A percentile compares a stretch with the other conserved stretches of the same genome.
Conservation (phyloP, 2,329 filamentous ascomycete genomes). For the Geoglossum cookeanum region DNA sequence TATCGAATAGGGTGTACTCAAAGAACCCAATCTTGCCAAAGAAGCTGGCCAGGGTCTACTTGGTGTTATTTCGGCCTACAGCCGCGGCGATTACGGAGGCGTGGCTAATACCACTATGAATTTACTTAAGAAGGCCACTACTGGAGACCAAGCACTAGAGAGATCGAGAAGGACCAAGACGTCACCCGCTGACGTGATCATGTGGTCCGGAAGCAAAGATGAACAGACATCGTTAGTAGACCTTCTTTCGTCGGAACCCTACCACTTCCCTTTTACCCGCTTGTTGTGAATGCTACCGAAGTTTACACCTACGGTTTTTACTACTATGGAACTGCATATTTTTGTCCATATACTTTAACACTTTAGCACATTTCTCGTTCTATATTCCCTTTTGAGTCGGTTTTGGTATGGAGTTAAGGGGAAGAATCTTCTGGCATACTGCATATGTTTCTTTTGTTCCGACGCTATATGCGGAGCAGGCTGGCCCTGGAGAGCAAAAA, state of each 20-base stretch:
- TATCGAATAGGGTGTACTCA: conserved; percentile 35
- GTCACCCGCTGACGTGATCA: conserved; percentile 83
- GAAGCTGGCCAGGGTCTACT: conserved; percentile 46
- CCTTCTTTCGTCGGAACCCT: conserved; percentile 5
- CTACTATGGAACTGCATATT: too few species aligned
- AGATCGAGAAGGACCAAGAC: conserved; percentile 77
- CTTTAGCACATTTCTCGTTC: neutral
- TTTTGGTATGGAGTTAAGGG: neutral
- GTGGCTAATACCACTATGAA: conserved; percentile 66
- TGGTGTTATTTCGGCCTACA: conserved; percentile 56
- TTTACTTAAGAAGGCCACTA: conserved; percentile 73
- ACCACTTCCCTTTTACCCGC: neutral
- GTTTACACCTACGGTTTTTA: neutral
- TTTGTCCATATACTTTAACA: conserved; percentile 1
- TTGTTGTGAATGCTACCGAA: neutral
- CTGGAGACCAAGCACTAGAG: conserved; percentile 60
- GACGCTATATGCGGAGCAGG: neutral
- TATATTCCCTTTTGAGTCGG: neutral
- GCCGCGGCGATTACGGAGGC: conserved; percentile 62
- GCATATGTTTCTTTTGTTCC: neutral
- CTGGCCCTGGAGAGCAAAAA: neutral
- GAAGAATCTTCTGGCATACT: neutral
- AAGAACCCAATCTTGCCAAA: conserved; percentile 48
- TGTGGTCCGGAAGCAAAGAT: conserved; percentile 96
- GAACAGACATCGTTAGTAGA: conserved; percentile 65